phyloP scores from a whole-genome alignment of 371 early-diverging fungal genomes.

The Blakeslea trispora region DNA sequence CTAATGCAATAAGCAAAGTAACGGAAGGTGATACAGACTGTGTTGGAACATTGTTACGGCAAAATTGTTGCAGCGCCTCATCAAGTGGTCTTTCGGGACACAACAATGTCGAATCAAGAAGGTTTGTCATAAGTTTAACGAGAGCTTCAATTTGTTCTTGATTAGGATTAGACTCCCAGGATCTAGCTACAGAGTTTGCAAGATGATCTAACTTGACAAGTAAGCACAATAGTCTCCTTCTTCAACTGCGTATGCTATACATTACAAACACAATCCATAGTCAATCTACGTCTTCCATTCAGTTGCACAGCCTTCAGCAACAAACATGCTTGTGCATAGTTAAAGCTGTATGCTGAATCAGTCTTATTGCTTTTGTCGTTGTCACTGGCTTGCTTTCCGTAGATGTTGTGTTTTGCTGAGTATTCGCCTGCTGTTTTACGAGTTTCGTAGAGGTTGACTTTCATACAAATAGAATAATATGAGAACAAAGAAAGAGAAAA shows the following conservation, averaged over 20 bases:
- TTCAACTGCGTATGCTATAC: background rate
- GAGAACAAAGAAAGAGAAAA: background rate
- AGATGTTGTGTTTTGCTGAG: conserved; percentile 1
- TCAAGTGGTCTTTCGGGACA: conserved; percentile 21
- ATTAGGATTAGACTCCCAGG: conserved; percentile 24
- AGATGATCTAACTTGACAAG: conserved; percentile 19
- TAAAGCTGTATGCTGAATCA: conserved; percentile 16
- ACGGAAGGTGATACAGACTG: conserved; percentile 33
- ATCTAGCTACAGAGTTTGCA: conserved; percentile 24
- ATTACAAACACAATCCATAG: conserved; percentile 25
- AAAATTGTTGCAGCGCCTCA: conserved; percentile 27
- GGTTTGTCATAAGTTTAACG: conserved; percentile 22
- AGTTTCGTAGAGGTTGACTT: conserved; percentile 17
- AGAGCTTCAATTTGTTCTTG: conserved; percentile 17
- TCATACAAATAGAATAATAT: conserved; percentile 4
- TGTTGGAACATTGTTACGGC: conserved; percentile 19
- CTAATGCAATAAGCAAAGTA: conserved; percentile 28
- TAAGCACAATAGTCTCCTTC: background rate
- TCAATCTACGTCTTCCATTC: conserved; percentile 26
- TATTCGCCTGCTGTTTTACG: conserved; percentile 7
- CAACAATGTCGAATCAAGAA: conserved; percentile 23
- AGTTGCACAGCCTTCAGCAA: conserved; percentile 33
- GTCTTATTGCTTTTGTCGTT: conserved; percentile 7
- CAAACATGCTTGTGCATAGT: conserved; percentile 30
- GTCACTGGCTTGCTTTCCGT: background rate